Base-by-base conservation (phyloP, 768 basidiomycete species). In the Boletus eberwhitei region DNA sequence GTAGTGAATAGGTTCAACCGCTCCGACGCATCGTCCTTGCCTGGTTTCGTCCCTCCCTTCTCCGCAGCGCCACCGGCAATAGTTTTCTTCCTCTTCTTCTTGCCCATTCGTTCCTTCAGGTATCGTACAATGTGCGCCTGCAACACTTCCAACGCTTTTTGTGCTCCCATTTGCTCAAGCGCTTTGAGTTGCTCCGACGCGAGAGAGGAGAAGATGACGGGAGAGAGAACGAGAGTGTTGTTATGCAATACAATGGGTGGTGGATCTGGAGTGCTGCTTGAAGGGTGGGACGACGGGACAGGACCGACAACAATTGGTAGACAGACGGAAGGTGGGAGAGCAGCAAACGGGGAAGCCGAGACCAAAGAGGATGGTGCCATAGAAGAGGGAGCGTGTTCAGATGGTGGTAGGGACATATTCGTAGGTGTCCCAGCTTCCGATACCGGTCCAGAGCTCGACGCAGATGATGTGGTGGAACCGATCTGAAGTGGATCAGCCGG, bases 111-210 rank as follows among this genome's bases (percentile, higher is more conserved):
- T 68, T 93, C 89, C 72, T 94, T 95, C 65, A 93, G 72, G 56
- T 86, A 89, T 50, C 87, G 81, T 40, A 93, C 89, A 68, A 95
- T 90, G 63, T 93, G 88, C 3, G 81, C 84, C 57, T 93, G 92
- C 52, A 96, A 74, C 21, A 92, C 85, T 59, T 83, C 81, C 48
- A 96, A 72, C 7, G 93, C 92, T 59, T 87, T 85, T 66, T 87
- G 82, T 0, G 91, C 89, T 2, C 91, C 91, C 69, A 93, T 82
- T 49, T 80, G 79, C 70, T 93, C 88, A 26, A 95, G 73, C 42
- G 88, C 86, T 53, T 78, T 80, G 41, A 96, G 73, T 69, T 87
- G 87, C 57, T 87, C 85, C 41, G 79, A 75, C 4, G 87, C 83
- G 13, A 96, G 79, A 51, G 85, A 85, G 9, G 86, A 80, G 65